Conservation (phyloP, 495 filamentous ascomycete species). For the Penicillium lividum region DNA sequence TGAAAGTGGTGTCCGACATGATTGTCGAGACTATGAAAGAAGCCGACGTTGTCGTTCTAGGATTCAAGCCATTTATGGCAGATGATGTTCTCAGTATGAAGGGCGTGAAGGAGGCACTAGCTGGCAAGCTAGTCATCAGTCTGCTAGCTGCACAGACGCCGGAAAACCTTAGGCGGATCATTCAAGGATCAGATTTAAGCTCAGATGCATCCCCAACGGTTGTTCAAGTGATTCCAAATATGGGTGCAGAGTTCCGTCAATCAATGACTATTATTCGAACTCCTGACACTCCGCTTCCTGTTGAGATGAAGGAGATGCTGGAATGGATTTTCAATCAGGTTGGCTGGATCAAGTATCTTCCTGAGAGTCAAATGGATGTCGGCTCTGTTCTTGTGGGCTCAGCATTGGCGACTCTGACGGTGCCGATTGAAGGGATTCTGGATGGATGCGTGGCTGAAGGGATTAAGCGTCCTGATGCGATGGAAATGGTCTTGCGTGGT, state of each 20-base stretch:
- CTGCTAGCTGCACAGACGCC: constrained; percentile 81
- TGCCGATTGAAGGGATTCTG: constrained; percentile 39
- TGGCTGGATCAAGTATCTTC: constrained; percentile 34
- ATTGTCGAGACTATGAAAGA: constrained; percentile 29
- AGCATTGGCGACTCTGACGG: constrained; percentile 33
- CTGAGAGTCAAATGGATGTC: constrained; percentile 28
- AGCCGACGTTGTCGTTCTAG: constrained; percentile 37
- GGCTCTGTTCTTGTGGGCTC: constrained; percentile 36
- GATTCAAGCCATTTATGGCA: constrained; percentile 40
- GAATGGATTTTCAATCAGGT: constrained; percentile 33
- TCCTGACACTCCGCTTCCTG: constrained; percentile 12
- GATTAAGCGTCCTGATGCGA: constrained; percentile 33
- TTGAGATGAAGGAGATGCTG: constrained; percentile 17
- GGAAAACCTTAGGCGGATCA: constrained; percentile 58
- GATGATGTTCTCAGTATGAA: constrained; percentile 29
- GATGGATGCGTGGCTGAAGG: constrained; percentile 45
- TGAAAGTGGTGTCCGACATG: constrained; percentile 21
- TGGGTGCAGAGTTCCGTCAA: constrained; percentile 34
- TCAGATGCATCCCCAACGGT: constrained; percentile 18
- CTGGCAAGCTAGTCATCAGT: constrained; percentile 78
- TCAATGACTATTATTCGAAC: constrained; percentile 40
- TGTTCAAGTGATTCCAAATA: constrained; percentile 38
- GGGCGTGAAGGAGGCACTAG: constrained; percentile 40
- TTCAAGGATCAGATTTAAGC: constrained; percentile 43
- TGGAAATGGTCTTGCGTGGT: constrained; percentile 35